Base-by-base conservation (phyloP, 768 basidiomycete species). In the Boletus sensibilis region DNA sequence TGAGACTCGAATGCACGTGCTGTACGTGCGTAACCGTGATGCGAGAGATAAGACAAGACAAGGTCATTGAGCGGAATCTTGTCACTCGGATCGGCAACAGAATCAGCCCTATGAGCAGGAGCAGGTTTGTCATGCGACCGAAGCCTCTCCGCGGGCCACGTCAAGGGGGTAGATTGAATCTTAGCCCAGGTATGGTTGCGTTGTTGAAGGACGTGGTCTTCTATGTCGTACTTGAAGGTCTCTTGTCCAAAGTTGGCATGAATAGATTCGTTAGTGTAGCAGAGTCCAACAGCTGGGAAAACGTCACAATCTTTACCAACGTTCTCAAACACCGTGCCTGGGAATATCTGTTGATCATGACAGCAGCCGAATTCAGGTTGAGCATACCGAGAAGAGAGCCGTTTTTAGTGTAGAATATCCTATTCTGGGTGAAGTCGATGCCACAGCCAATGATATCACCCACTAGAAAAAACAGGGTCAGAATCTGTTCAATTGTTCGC, bases 371-470 rank as follows among this genome's bases (percentile, higher is more conserved):
- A 44, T 12, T 48, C 46, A 34, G 40, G 31, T 31, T 14, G 16
- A 20, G 39, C 62, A 23, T 65, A 88, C 90, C 86, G 43, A 93
- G 77, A 59, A 85, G 78, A 16, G 76, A 71, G 13, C 92, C 91
- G 56, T 96, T 96, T 76, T 90, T 94, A 31, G 94, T 97, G 69
- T 88, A 97, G 73, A 98, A 97, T 0, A 85, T 86, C 53, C 81
- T 79, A 55, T 90, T 80, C 20, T 81, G 83, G 42, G 85, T 86
- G 67, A 94, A 97, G 72, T 98, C 93, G 56, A 98, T 80, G 1
- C 96, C 96, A 65, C 94, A 96, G 12, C 96, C 96, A 56, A 99
- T 81, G 25, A 87, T 74, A 69, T 99, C 96, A 9, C 88, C 90
- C 42, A 85, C 94, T 95, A 56, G 45, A 43, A 20, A 10, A 55